Evolutionary conservation across 1,284 basidiomycete genomes (phyloP), one percentile per base, ranked within the genome.

Genomic region (Ganoderma lingzhi): DNA sequence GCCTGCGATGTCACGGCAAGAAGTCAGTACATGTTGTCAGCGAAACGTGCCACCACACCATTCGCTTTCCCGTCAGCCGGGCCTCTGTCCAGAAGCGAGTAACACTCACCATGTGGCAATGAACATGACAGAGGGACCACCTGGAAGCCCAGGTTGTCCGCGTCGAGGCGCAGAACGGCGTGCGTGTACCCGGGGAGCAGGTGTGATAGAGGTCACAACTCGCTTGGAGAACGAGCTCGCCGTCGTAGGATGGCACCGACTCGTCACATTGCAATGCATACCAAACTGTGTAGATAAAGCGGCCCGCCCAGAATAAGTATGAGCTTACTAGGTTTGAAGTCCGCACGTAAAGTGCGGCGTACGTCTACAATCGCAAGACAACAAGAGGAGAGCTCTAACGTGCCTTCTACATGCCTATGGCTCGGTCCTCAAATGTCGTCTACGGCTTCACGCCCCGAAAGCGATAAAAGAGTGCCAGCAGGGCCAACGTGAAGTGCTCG

Each of bases 401-500:
- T 39, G 32, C 9, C 35, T 41, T 9, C 17, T 58, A 39, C n/a
- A 39, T 51, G 48, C 14, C 17, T 15, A 17, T 44, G 1, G 3
- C 14, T 44, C 42, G 3, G 42, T 44, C 15, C 42, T 17, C 15
- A 19, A 14, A 53, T 12, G 5, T 76, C 53, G 15, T 30, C 37
- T 55, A 77, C 23, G 73, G 61, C 69, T 71, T 74, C n/a, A 59
- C 63, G 23, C 70, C 64, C 28, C 71, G 76, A 28, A 79, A 56
- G 14, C 72, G 69, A 42, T 75, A 78, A 42, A 82, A 80, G 56
- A 90, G 68, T 35, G 88, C 78, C 84, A 93, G 89, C 71, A 94
- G 86, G 39, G 83, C 80, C 44, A 94, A 80, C 2, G 92, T 88
- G 87, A 91, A 94, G 17, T 88, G 88, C 78, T 95, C 93, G 74